Conservation (phyloP, 805 yeast species). For the Candida hispaniensis region DNA sequence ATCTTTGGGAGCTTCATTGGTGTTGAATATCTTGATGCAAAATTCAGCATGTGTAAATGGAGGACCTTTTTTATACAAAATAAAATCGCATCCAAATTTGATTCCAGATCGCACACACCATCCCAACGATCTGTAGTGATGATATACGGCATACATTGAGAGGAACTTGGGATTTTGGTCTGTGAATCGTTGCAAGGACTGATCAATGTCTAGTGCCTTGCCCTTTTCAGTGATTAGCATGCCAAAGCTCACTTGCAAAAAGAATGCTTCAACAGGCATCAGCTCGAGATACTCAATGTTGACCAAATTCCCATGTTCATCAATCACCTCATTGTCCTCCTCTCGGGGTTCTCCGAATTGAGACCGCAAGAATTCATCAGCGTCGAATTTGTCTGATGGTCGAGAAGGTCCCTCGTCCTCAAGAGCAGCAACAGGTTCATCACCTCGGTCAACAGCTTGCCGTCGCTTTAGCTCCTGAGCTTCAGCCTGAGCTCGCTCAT, state of each 20-base stretch:
- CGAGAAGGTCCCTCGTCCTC: constrained; percentile 20
- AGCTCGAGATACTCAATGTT: constrained; percentile 45
- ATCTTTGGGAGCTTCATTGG: constrained; percentile 28
- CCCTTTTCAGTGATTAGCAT: constrained; percentile 31
- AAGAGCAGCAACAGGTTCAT: constrained; percentile 19
- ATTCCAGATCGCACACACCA: constrained; percentile 93
- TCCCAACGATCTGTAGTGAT: constrained; percentile 76
- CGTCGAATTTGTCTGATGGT: constrained; percentile 4
- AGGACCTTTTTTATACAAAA: constrained; percentile 84
- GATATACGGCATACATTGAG: constrained; percentile 60
- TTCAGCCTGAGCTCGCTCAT: constrained; percentile 53
- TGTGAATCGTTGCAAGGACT: constrained; percentile 22
- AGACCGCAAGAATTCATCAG: constrained; percentile 3
- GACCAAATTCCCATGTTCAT: constrained; percentile 23
- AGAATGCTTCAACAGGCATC: constrained; percentile 65
- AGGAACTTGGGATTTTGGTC: constrained; percentile 34
- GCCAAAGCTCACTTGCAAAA: constrained; percentile 49
- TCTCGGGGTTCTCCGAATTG: constrained; percentile 21
- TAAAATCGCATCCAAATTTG: constrained; percentile 80
- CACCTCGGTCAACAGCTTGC: constrained; percentile 32
- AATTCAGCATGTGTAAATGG: constrained; percentile 92
- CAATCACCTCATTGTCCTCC: constrained; percentile 32
- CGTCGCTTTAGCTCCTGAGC: constrained; percentile 35
- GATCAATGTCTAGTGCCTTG: constrained; percentile 23
- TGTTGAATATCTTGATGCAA: constrained; percentile 45